phyloP scores from a whole-genome alignment of 345 rosid genomes.

The Turnera subulata region DNA sequence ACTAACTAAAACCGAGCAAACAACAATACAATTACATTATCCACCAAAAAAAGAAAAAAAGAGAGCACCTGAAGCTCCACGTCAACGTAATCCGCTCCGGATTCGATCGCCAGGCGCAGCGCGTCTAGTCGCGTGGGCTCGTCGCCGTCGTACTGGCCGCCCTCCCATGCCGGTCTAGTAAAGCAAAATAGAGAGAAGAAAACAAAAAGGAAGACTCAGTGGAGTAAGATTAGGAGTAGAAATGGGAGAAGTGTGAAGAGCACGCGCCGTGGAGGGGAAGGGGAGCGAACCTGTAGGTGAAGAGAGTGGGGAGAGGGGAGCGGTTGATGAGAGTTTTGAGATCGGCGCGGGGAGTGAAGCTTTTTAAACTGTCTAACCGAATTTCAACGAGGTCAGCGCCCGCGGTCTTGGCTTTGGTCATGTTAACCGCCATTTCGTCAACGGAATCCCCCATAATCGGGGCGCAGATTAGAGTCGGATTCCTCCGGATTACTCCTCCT shows the following conservation, averaged over 20 bases:
- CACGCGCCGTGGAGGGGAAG: neutral
- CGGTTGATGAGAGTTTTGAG: slow-evolving; percentile 44
- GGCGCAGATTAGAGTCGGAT: slow-evolving; percentile 68
- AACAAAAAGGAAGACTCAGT: neutral
- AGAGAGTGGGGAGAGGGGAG: slow-evolving; percentile 70
- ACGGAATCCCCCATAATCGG: slow-evolving; percentile 73
- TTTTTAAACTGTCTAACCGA: slow-evolving; percentile 63
- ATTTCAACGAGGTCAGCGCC: slow-evolving; percentile 90
- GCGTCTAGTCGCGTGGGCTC: slow-evolving; percentile 58
- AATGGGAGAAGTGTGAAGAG: neutral
- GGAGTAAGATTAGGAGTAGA: neutral
- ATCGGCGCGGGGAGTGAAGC: slow-evolving; percentile 41
- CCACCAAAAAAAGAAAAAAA: neutral
- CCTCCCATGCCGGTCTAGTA: slow-evolving; percentile 91
- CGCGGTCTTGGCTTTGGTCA: slow-evolving; percentile 48
- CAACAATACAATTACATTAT: neutral
- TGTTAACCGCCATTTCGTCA: slow-evolving; percentile 45
- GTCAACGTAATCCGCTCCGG: slow-evolving; percentile 94
- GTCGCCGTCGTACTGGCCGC: slow-evolving; percentile 86
- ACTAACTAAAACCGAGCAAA: neutral
- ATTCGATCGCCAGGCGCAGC: slow-evolving; percentile 76
- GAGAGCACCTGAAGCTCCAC: slow-evolving; percentile 80
- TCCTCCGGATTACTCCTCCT: slow-evolving; percentile 28
- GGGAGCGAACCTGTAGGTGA: slow-evolving; percentile 70
- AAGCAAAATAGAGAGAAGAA: neutral